phyloP scores from a whole-genome alignment of 768 basidiomycete genomes.

The Hypholoma sublateritium region DNA sequence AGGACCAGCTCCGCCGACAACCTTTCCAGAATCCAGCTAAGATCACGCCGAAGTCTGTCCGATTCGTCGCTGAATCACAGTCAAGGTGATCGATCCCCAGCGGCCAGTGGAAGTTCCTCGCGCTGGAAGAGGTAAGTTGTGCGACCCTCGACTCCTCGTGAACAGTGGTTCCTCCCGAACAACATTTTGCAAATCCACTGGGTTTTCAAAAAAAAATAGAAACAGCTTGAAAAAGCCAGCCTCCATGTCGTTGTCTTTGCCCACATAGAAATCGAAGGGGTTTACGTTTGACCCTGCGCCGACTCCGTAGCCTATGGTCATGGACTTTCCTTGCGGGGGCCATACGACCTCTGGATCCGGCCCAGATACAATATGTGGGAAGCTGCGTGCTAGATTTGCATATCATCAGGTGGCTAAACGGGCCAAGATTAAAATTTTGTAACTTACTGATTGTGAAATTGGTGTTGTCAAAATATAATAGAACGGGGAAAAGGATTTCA shows the following conservation, averaged over 20 bases:
- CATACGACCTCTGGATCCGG: not conserved
- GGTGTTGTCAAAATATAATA: slow-evolving; percentile 28
- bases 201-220: not conserved
- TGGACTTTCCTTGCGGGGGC: not conserved
- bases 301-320: slow-evolving; percentile 11
- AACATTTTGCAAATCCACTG: not conserved
- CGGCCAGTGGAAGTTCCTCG: not conserved
- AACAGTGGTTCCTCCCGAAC: not conserved
- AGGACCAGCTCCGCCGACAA: too few relatives aligned
- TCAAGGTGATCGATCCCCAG: slow-evolving; percentile 1
- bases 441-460: slow-evolving; percentile 26
- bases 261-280: not conserved
- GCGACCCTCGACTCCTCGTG: not conserved
- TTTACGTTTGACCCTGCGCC: not conserved
- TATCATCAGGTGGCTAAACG: too few relatives aligned
- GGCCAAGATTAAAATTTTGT: too few relatives aligned
- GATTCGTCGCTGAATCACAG: slow-evolving; percentile 2
- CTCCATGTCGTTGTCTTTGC: not conserved
- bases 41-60: too few relatives aligned
- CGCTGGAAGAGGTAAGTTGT: not conserved
- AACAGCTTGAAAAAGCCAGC: slow-evolving; percentile 8
- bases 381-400: not conserved
- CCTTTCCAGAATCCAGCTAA: too few relatives aligned
- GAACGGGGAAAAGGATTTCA: slow-evolving; percentile 3
- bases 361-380: not conserved